These are phyloP conservation scores for Tuber calosporum DNA, from an alignment of 495 filamentous ascomycete species.

Conservation along the genomic window DNA sequence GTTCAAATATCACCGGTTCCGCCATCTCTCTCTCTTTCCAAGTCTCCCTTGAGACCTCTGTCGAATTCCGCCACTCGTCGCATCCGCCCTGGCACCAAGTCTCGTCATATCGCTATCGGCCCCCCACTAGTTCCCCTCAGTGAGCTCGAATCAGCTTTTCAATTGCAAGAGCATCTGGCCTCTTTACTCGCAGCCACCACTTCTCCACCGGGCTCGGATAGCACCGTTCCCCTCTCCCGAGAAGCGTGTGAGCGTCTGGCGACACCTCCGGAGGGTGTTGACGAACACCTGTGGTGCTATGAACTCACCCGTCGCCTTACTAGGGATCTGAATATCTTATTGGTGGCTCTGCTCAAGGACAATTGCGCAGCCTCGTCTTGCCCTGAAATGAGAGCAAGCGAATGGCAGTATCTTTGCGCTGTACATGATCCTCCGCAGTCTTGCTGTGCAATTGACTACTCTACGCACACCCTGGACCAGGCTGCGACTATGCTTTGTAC, in stretches of 20 bases:
- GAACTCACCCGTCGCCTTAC: conserved; percentile 93
- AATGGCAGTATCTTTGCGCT: conserved; percentile 98
- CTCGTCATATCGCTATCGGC: conserved; percentile 82
- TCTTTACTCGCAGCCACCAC: conserved; percentile 79
- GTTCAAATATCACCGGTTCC: conserved; percentile 40
- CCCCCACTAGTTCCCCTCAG: conserved; percentile 77
- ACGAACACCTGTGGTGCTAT: conserved; percentile 88
- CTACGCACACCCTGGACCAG: conserved; percentile 96
- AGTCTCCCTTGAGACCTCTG: conserved; percentile 55
- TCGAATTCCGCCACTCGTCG: conserved; percentile 53
- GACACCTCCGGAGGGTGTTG: conserved; percentile 68
- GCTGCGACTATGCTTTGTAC: conserved; percentile 84
- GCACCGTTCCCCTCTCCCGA: conserved; percentile 60
- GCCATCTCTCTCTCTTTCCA: conserved; percentile 62
- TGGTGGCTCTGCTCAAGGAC: conserved; percentile 88
- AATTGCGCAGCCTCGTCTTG: conserved; percentile 77
- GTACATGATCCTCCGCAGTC: conserved; percentile 91
- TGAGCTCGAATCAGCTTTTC: conserved; percentile 93
- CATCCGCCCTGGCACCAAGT: conserved; percentile 86
- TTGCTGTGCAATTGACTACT: conserved; percentile 98
- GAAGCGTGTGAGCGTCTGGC: conserved; percentile 65
- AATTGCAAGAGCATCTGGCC: conserved; percentile 96
- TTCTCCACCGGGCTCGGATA: conserved; percentile 44
- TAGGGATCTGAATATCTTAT: conserved; percentile 81
- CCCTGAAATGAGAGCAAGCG: conserved; percentile 93